Conservation (phyloP, 805 yeast species). For the Zygoascus bituminiphila region DNA sequence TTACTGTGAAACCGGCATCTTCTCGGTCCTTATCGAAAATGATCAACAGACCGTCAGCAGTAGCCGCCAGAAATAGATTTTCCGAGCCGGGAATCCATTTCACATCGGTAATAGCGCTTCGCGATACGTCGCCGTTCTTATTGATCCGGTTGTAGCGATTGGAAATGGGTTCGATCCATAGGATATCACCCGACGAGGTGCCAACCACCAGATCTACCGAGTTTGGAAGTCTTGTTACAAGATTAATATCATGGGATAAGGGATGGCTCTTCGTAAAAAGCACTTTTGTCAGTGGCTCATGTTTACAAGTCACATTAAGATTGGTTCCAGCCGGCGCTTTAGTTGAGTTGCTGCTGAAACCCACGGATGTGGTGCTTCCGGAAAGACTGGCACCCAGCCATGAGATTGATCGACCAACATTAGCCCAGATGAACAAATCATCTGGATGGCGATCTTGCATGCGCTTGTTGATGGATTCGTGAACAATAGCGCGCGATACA, state of each 20-base stretch:
- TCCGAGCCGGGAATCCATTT: constrained; percentile 40
- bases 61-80: constrained; percentile 47
- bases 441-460: constrained; percentile 23
- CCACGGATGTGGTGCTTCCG: not conserved
- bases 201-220: constrained; percentile 51
- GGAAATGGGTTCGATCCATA: constrained; percentile 49
- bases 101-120: constrained; percentile 37
- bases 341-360: not conserved
- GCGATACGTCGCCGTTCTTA: constrained; percentile 39
- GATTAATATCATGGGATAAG: constrained; percentile 32
- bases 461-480: constrained; percentile 28
- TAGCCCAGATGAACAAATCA: constrained; percentile 27
- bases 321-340: constrained; percentile 14
- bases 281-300: constrained; percentile 33
- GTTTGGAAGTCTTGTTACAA: constrained; percentile 22
- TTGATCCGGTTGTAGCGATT: constrained; percentile 45
- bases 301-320: constrained; percentile 14
- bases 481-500: constrained; percentile 29
- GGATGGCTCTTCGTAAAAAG: constrained; percentile 34
- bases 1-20: constrained; percentile 28
- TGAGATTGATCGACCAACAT: constrained; percentile 29
- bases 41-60: constrained; percentile 52
- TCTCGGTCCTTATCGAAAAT: constrained; percentile 45
- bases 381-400: constrained; percentile 17
- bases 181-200: constrained; percentile 56